A percentile compares a stretch with the other conserved stretches of the same genome.
These are phyloP conservation scores for Panaeolus cyanescens DNA, from an alignment of 768 basidiomycete species.

Conservation along the genomic window DNA sequence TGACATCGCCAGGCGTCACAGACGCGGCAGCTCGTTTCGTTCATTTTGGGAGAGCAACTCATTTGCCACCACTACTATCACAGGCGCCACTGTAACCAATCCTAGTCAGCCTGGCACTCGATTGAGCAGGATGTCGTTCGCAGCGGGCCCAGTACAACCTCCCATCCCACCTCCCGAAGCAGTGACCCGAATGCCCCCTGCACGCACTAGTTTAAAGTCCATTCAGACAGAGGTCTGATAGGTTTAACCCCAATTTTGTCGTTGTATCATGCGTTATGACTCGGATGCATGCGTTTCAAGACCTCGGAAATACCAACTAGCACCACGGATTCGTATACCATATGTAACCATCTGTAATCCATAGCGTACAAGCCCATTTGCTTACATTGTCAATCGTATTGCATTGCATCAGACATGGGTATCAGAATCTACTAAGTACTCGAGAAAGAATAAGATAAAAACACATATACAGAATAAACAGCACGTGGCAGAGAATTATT, in stretches of 20 bases:
- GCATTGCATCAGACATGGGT: not conserved
- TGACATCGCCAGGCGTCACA: not conserved
- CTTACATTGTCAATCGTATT: not conserved
- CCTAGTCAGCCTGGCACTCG: not conserved
- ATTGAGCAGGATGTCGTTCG: not conserved
- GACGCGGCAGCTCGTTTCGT: not conserved
- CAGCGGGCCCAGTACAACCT: not conserved
- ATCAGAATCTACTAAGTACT: not conserved
- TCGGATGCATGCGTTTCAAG: no score
- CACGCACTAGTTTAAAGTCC: not conserved
- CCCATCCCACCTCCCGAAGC: not conserved
- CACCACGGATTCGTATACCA: no score
- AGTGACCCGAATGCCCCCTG: not conserved
- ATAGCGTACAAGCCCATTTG: not conserved
- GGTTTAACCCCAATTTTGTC: no score
- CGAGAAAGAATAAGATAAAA: not conserved
- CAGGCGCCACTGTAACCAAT: not conserved
- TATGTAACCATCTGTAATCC: not conserved
- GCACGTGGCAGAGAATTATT: not conserved
- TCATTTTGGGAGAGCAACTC: constrained; percentile 1
- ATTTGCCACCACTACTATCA: not conserved
- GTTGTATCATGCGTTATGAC: no score
- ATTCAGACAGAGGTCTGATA: not conserved
- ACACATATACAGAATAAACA: not conserved
- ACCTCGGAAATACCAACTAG: no score